phyloP scores from a whole-genome alignment of 2,329 filamentous ascomycete genomes.

The Xylariomycetidae sp. region DNA sequence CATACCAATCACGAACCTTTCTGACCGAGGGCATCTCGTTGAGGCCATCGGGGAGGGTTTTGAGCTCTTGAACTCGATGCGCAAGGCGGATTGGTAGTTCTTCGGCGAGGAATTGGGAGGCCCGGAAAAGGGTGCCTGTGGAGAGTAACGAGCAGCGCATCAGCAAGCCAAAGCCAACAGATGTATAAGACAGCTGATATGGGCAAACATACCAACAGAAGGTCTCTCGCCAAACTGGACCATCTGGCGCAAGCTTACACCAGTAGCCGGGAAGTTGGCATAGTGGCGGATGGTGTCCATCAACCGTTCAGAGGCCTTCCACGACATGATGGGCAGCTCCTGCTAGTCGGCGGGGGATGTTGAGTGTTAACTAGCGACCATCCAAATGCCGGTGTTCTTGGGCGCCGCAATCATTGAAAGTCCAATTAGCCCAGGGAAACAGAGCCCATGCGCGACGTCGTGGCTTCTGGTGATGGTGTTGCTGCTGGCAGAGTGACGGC shows the following conservation, averaged over 20 bases:
- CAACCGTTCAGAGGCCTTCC: conserved; percentile 83
- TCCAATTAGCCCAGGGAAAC: too few relatives aligned
- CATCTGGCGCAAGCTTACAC: conserved; percentile 96
- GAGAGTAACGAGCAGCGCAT: conserved; percentile 6
- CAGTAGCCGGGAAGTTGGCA: conserved; percentile 92
- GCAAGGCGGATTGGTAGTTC: conserved; percentile 95
- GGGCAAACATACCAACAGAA: conserved; percentile 62
- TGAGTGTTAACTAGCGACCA: too few relatives aligned
- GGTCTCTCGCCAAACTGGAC: conserved; percentile 96
- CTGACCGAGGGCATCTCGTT: conserved; percentile 97
- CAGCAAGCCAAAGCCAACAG: conserved; percentile 4
- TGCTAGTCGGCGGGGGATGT: too few relatives aligned
- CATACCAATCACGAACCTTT: conserved; percentile 96
- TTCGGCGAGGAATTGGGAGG: conserved; percentile 96
- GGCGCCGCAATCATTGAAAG: too few relatives aligned
- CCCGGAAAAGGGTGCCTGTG: conserved; percentile 73
- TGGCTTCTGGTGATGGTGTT: too few relatives aligned
- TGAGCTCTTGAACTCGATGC: conserved; percentile 91
- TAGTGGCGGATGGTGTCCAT: conserved; percentile 98
- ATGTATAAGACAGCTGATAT: conserved; percentile 2
- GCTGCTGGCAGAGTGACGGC: too few relatives aligned
- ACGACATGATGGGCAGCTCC: conserved; percentile 69
- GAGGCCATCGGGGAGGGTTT: conserved; percentile 86
- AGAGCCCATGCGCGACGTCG: too few relatives aligned
- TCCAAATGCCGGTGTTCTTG: too few relatives aligned